Conservation (phyloP, 495 filamentous ascomycete genomes). For the Penicillium canariense region DNA sequence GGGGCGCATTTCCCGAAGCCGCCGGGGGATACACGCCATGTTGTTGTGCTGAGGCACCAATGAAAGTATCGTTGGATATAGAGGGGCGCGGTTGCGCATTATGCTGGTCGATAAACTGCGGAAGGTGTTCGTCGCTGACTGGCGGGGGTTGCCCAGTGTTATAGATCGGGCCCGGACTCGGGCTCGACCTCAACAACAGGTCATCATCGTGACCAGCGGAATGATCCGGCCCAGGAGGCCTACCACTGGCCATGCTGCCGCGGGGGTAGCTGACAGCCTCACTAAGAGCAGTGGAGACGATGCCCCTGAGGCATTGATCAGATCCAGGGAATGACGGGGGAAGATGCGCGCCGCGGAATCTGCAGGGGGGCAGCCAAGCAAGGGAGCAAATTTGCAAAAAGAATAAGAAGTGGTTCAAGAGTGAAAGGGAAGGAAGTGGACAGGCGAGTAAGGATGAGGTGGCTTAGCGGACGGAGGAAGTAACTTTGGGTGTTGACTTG, state of each 20-base stretch:
- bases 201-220: slow-evolving; percentile 61
- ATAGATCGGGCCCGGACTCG: slow-evolving; percentile 66
- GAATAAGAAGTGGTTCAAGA: neutral
- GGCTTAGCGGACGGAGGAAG: slow-evolving; percentile 30
- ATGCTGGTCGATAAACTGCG: slow-evolving; percentile 61
- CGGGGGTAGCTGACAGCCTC: slow-evolving; percentile 43
- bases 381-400: neutral
- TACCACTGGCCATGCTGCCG: slow-evolving; percentile 57
- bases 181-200: slow-evolving; percentile 68
- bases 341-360: slow-evolving; percentile 4
- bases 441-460: slow-evolving; percentile 15
- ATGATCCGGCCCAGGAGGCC: slow-evolving; percentile 60
- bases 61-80: slow-evolving; percentile 91
- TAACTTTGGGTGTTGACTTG: slow-evolving; percentile 18
- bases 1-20: slow-evolving; percentile 25
- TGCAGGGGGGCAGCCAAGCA: neutral
- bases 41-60: slow-evolving; percentile 62
- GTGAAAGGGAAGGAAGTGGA: slow-evolving; percentile 11
- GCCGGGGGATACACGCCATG: slow-evolving; percentile 31
- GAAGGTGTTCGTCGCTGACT: slow-evolving; percentile 72
- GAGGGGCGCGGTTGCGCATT: slow-evolving; percentile 66
- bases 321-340: slow-evolving; percentile 2
- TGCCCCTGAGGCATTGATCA: slow-evolving; percentile 50
- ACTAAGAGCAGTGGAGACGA: slow-evolving; percentile 23
- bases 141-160: slow-evolving; percentile 67